A percentile compares a stretch with the other conserved stretches of the same genome.
These are phyloP conservation scores for Entonaema liquescens DNA, from an alignment of 495 filamentous ascomycete genomes.

Conservation along the genomic window DNA sequence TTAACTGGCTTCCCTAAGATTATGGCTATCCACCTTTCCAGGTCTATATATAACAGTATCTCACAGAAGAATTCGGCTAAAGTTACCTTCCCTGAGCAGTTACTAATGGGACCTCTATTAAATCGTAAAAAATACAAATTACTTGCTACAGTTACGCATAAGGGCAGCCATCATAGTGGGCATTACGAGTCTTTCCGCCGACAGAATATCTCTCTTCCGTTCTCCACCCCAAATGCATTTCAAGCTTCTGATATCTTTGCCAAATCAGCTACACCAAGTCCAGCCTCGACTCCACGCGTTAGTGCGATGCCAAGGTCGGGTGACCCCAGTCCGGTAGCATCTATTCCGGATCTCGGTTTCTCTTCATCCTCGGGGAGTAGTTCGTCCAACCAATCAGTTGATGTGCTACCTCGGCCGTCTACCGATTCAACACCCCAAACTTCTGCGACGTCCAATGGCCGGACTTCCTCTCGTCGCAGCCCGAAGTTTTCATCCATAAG, in stretches of 20 bases:
- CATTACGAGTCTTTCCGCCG: constrained; percentile 97
- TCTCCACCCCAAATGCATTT: constrained; percentile 81
- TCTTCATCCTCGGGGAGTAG: constrained; percentile 38
- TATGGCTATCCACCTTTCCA: constrained; percentile 88
- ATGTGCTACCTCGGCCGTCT: constrained; percentile 32
- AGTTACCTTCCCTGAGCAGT: constrained; percentile 85
- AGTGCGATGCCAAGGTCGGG: constrained; percentile 37
- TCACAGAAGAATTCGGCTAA: constrained; percentile 95
- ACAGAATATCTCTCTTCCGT: constrained; percentile 75
- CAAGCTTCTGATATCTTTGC: constrained; percentile 75
- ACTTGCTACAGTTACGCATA: constrained; percentile 89
- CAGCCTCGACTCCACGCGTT: constrained; percentile 55
- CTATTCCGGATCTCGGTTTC: constrained; percentile 51
- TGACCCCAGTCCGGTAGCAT: constrained; percentile 48
- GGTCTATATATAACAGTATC: constrained; percentile 84
- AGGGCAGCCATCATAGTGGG: constrained; percentile 93
- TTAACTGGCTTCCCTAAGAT: constrained; percentile 88
- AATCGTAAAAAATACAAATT: constrained; percentile 83
- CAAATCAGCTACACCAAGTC: constrained; percentile 49
- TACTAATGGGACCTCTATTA: constrained; percentile 82
- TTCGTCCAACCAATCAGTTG: constrained; percentile 41
- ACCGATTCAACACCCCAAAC: constrained; percentile 36
- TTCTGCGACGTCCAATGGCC: constrained; percentile 35
- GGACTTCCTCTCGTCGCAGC: constrained; percentile 28
- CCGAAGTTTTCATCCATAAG: constrained; percentile 30